Conservation (phyloP, 805 yeast species). For the Metschnikowia bowlesiae region DNA sequence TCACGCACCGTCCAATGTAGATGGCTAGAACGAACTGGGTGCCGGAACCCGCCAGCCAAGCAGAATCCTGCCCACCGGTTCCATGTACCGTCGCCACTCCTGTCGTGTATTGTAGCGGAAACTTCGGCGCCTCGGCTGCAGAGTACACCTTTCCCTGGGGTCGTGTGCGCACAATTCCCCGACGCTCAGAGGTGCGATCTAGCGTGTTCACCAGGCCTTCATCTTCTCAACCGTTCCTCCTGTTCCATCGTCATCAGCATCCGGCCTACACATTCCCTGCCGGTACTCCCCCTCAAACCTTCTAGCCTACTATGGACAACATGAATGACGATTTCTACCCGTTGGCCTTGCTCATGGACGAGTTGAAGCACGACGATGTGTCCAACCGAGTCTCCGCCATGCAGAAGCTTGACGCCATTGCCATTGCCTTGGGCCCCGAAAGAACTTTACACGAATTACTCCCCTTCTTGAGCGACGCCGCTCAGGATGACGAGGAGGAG, state of each 20-base stretch:
- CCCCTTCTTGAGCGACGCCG: conserved; percentile 84
- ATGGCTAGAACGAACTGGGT: too few relatives aligned
- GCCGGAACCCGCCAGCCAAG: too few relatives aligned
- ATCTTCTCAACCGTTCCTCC: background rate
- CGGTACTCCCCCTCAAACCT: background rate
- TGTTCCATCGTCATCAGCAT: background rate
- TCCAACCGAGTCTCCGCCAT: conserved; percentile 90
- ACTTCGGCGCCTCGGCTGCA: background rate
- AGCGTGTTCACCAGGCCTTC: background rate
- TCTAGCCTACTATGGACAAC: conserved; percentile 8
- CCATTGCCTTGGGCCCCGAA: conserved; percentile 91
- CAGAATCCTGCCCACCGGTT: too few relatives aligned
- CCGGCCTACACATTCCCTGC: background rate
- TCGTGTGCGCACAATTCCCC: conserved; percentile 12
- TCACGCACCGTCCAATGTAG: too few relatives aligned
- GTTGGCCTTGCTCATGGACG: conserved; percentile 93
- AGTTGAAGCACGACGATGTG: conserved; percentile 93
- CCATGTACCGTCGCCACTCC: too few relatives aligned
- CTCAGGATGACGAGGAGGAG: conserved; percentile 97
- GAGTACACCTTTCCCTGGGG: background rate
- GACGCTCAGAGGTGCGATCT: conserved; percentile 8
- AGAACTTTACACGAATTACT: conserved; percentile 84
- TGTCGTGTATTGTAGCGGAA: too few relatives aligned
- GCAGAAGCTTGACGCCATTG: conserved; percentile 90
- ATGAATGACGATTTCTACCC: conserved; percentile 74